phyloP scores from a whole-genome alignment of 2,329 filamentous ascomycete genomes.

The Trichoderma simmonsii region DNA sequence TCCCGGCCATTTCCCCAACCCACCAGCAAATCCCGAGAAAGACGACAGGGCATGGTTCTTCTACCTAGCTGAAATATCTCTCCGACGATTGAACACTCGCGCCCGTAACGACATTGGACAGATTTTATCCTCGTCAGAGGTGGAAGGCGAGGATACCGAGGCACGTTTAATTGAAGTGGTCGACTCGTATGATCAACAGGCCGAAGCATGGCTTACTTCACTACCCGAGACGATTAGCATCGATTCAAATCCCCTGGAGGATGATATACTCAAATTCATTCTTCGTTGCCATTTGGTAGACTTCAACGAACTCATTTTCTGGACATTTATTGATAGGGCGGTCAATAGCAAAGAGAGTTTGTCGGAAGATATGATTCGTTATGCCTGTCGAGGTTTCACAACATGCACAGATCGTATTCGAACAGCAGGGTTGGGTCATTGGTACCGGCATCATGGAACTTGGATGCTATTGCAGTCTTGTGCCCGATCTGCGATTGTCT shows the following conservation, averaged over 20 bases:
- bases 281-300: background rate
- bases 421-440: background rate
- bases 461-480: background rate
- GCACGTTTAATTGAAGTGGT: background rate
- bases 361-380: background rate
- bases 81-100: background rate
- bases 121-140: background rate
- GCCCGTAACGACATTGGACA: background rate
- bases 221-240: background rate
- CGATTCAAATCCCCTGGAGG: background rate
- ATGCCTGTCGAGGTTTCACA: background rate
- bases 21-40: background rate
- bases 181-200: background rate
- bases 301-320: background rate
- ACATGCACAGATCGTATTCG: background rate
- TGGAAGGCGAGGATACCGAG: background rate
- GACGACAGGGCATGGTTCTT: background rate
- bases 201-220: background rate
- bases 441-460: background rate
- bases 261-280: background rate
- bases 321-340: background rate
- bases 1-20: background rate
- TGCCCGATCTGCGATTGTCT: background rate
- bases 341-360: background rate
- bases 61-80: background rate